Percentiles rank a stretch among this genome's conserved stretches.
Conservation (phyloP, 768 basidiomycete genomes). For the Amanita inopinata region DNA sequence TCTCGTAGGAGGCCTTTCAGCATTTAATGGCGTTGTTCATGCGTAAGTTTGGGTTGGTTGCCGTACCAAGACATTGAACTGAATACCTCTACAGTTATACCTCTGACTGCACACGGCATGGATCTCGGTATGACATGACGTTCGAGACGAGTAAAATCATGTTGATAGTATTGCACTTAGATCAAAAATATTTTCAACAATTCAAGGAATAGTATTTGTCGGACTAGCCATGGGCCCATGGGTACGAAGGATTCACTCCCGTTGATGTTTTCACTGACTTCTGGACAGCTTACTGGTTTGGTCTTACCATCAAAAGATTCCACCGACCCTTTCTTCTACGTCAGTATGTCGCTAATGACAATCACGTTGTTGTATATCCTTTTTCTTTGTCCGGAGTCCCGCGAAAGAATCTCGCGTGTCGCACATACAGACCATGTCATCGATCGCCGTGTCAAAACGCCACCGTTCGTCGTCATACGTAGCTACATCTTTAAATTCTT, state of each 20-base stretch:
- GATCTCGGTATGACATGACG: conserved; percentile 27
- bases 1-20: conserved; percentile 57
- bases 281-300: conserved; percentile 32
- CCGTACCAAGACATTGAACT: not conserved
- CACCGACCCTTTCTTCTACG: conserved; percentile 40
- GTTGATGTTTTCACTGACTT: conserved; percentile 14
- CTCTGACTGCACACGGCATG: conserved; percentile 42
- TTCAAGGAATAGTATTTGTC: conserved; percentile 67
- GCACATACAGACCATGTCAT: conserved; percentile 12
- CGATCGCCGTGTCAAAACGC: conserved; percentile 21
- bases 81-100: conserved; percentile 38
- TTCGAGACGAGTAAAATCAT: not conserved
- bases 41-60: conserved; percentile 32
- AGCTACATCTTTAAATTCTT: conserved; percentile 22
- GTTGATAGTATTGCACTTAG: conserved; percentile 15
- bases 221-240: conserved; percentile 76
- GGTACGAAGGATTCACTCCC: conserved; percentile 34
- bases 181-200: conserved; percentile 47
- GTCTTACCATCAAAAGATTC: conserved; percentile 51
- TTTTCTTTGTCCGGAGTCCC: conserved; percentile 47
- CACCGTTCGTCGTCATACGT: conserved; percentile 20
- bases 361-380: conserved; percentile 29
- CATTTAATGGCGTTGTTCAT: conserved; percentile 60
- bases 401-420: conserved; percentile 19
- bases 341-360: conserved; percentile 29